Conservation (phyloP, 371 early-diverging fungal genomes). For the Dinochytrium kinnereticum region DNA sequence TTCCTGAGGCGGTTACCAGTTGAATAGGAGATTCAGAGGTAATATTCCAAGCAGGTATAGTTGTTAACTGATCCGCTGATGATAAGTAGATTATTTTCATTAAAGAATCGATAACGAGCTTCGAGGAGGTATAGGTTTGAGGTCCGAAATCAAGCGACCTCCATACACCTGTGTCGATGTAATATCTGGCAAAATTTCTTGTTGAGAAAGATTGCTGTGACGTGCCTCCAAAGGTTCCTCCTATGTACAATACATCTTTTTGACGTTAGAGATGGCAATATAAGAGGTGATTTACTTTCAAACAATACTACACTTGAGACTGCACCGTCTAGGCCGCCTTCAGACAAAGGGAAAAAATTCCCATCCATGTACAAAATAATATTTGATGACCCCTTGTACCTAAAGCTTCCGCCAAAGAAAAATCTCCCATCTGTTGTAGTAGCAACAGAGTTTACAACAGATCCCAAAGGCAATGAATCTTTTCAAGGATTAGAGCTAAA, state of each 20-base stretch:
- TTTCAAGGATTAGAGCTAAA: neutral
- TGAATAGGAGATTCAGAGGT: neutral
- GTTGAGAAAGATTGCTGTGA: neutral
- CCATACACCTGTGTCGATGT: neutral
- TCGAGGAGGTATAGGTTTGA: neutral
- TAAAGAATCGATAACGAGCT: neutral
- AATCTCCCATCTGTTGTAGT: neutral
- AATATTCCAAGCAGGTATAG: neutral
- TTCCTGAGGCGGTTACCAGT: neutral
- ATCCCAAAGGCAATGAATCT: neutral
- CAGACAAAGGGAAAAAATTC: neutral
- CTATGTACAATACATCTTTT: neutral
- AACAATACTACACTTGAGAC: neutral
- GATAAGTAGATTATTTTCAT: neutral
- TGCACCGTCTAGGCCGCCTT: slow-evolving; percentile 3
- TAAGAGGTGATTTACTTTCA: neutral
- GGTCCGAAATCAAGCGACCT: neutral
- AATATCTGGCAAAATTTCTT: neutral
- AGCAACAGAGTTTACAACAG: neutral
- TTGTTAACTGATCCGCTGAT: neutral
- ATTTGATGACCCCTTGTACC: neutral
- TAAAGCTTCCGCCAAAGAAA: slow-evolving; percentile 14
- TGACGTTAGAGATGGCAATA: neutral
- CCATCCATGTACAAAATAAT: neutral
- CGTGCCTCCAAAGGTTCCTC: neutral